Base-by-base conservation (phyloP, 2,329 filamentous ascomycete genomes). In the Verticillium nubilum region DNA sequence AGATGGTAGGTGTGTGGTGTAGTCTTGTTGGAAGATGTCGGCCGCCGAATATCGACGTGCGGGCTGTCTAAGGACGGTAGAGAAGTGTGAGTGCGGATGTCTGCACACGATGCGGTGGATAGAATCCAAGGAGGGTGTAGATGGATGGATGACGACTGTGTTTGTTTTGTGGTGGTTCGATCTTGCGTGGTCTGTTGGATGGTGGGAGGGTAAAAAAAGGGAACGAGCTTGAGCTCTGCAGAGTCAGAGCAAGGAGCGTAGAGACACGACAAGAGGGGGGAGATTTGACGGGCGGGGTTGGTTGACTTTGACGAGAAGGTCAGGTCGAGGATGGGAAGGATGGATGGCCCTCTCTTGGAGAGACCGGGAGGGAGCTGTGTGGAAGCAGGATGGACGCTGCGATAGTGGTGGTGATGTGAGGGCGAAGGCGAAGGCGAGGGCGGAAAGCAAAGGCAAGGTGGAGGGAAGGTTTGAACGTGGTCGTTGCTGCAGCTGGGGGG, bases 31-130 rank as follows among this genome's bases (percentile, higher is more conserved):
- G 59, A 61, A 61, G 61, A 61, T 62, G 59, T 62, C 56, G 61
- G 59, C 57, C 59, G 61, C 19, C 37, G 37, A 23, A 23, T 63
- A 56, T 62, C 58, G 60, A 63, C 60, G 60, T 60, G 62, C 60
- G 58, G 59, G 59, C 54, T 58, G 42, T 62, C 61, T 63, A 62
- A 63, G 56, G 61, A 63, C 61, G 61, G 61, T 63, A 58, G 60
- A 60, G 60, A 62, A 63, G 60, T 61, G 61, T 58, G 37, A 25
- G 7, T 47, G n/a, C 19, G 37, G n/a, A 47, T 23, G 7, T 23
- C n/a, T 47, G 19, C 37, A 47, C 37, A 25, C 37, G 37, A 12
- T 7, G 19, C 37, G 37, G 37, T 47, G 37, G 37, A 47, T 5
- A 28, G 25, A 25, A 53, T 53, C 52, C 25, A 53, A 29, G 52